These are phyloP conservation scores for Mucuna pruriens DNA, from an alignment of 306 rosid species.

Conservation along the genomic window DNA sequence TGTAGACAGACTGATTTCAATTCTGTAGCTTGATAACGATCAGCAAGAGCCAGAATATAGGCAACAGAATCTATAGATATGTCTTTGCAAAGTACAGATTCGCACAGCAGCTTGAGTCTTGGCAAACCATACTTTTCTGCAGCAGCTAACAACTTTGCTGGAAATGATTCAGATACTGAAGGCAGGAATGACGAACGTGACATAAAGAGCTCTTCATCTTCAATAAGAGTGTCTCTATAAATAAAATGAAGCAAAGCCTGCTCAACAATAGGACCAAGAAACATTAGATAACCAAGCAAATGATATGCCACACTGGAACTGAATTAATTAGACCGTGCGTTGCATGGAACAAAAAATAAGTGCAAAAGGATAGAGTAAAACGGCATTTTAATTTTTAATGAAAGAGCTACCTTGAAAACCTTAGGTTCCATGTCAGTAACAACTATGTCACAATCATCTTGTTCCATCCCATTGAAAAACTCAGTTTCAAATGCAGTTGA, in stretches of 20 bases:
- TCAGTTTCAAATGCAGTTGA: conserved; percentile 69
- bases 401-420: conserved; percentile 77
- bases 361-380: neutral
- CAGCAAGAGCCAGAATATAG: conserved; percentile 79
- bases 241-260: conserved; percentile 95
- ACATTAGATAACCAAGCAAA: conserved; percentile 34
- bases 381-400: neutral
- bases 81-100: conserved; percentile 86
- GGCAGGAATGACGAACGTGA: conserved; percentile 62
- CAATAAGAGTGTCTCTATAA: conserved; percentile 77
- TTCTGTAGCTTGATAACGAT: conserved; percentile 73
- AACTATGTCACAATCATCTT: conserved; percentile 56
- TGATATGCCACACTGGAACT: conserved; percentile 10
- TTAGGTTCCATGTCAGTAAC: conserved; percentile 77
- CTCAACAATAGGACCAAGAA: conserved; percentile 43
- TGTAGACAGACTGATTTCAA: conserved; percentile 82
- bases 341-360: too few relatives aligned
- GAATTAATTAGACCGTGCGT: conserved; percentile 1
- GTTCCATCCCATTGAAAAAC: conserved; percentile 58
- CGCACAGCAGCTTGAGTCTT: conserved; percentile 86
- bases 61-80: conserved; percentile 86
- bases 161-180: conserved; percentile 65
- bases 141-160: conserved; percentile 80
- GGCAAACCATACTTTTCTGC: conserved; percentile 79
- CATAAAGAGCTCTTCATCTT: conserved; percentile 75